Conservation (phyloP, 805 yeast genomes). For the Debaryomyces maramus region DNA sequence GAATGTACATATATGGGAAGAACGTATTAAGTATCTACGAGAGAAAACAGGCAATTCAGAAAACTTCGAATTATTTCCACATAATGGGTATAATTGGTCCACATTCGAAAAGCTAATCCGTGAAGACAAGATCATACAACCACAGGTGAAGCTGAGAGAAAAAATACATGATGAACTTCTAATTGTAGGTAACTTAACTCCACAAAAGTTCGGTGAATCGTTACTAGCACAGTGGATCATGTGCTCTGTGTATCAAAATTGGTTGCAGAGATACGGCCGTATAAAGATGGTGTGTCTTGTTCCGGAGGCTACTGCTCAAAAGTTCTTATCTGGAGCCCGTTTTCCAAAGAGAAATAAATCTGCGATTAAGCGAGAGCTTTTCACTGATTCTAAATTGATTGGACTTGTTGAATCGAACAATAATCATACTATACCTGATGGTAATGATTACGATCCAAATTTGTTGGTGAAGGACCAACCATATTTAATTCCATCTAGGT, state of each 20-base stretch:
- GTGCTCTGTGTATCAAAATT: slow-evolving; percentile 66
- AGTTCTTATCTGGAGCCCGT: slow-evolving; percentile 59
- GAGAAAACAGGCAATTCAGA: slow-evolving; percentile 25
- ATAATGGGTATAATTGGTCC: slow-evolving; percentile 70
- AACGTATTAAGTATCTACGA: slow-evolving; percentile 23
- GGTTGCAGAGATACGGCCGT: slow-evolving; percentile 71
- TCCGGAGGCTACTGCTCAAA: slow-evolving; percentile 49
- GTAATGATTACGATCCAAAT: slow-evolving; percentile 37
- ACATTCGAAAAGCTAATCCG: slow-evolving; percentile 53
- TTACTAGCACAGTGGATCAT: slow-evolving; percentile 72
- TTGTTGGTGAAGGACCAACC: slow-evolving; percentile 39
- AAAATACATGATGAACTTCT: slow-evolving; percentile 55
- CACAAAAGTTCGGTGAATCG: slow-evolving; percentile 57
- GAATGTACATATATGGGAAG: slow-evolving; percentile 27
- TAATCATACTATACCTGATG: slow-evolving; percentile 25
- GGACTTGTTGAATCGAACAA: slow-evolving; percentile 40
- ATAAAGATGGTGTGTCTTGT: slow-evolving; percentile 75
- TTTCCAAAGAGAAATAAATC: slow-evolving; percentile 57
- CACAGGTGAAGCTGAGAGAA: slow-evolving; percentile 27
- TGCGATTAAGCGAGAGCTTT: slow-evolving; percentile 63
- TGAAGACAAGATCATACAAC: slow-evolving; percentile 41
- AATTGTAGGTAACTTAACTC: slow-evolving; percentile 58
- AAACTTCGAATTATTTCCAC: slow-evolving; percentile 31
- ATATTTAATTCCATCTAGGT: slow-evolving; percentile 24
- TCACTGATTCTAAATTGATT: slow-evolving; percentile 56